Evolutionary conservation across 805 yeast species (phyloP).

Genomic region (Saturnispora mendoncae): DNA sequence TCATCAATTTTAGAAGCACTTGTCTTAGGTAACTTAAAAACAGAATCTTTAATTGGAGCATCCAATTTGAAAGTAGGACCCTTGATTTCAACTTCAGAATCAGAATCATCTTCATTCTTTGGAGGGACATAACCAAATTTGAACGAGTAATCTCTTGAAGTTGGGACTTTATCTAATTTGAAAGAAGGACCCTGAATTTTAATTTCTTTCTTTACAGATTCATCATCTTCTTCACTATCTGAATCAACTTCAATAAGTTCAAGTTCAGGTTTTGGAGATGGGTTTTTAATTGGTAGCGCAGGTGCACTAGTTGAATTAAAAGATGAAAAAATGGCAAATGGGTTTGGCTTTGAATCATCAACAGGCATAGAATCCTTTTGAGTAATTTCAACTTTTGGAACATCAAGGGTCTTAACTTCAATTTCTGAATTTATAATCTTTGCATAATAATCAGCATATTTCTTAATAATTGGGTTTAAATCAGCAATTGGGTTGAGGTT

Average conservation of each 20-base stretch:
- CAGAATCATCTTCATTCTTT: constrained; percentile 37
- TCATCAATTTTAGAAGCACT: constrained; percentile 7
- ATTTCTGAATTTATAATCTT: constrained; percentile 27
- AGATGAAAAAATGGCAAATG: constrained; percentile 11
- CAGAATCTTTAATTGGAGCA: constrained; percentile 27
- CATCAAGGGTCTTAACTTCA: constrained; percentile 20
- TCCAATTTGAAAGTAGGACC: constrained; percentile 59
- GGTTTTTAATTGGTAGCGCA: neutral
- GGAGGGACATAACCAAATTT: constrained; percentile 33
- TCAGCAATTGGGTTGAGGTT: constrained; percentile 42
- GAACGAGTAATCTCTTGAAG: constrained; percentile 42
- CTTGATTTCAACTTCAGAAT: constrained; percentile 56
- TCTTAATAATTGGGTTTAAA: constrained; percentile 45
- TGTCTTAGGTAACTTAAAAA: constrained; percentile 21
- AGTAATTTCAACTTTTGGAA: constrained; percentile 21
- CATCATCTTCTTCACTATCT: constrained; percentile 26
- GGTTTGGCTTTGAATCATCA: constrained; percentile 12
- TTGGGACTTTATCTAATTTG: constrained; percentile 38
- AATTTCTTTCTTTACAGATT: constrained; percentile 38
- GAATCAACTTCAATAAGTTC: constrained; percentile 14
- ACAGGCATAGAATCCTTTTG: no score
- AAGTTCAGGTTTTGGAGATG: neutral
- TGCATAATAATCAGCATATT: constrained; percentile 47
- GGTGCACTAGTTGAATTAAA: neutral
- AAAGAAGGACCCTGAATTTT: constrained; percentile 69